Conservation (phyloP, 768 basidiomycete species). For the Daedaleopsis sinensis region DNA sequence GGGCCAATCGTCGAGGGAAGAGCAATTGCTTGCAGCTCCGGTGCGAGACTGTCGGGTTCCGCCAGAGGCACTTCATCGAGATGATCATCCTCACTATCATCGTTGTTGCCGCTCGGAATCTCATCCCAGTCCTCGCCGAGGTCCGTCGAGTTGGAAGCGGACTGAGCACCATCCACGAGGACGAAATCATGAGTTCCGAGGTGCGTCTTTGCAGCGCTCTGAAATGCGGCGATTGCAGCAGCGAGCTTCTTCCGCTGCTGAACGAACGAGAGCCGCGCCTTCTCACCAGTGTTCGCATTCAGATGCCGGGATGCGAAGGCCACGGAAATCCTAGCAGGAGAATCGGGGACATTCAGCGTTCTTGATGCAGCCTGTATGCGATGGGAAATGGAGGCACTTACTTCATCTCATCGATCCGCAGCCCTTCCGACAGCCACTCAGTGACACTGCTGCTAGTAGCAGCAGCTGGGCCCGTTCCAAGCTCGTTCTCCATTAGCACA, state of each 20-base stretch:
- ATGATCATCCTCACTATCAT: too few relatives aligned
- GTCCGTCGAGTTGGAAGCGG: background rate
- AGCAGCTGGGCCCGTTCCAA: too few relatives aligned
- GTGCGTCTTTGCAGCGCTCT: background rate
- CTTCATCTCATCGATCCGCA: too few relatives aligned
- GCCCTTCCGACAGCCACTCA: too few relatives aligned
- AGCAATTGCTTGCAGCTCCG: background rate
- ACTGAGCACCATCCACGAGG: too few relatives aligned
- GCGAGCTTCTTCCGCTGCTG: background rate
- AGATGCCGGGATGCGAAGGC: background rate
- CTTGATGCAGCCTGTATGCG: background rate
- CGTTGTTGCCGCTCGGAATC: too few relatives aligned
- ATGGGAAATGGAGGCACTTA: too few relatives aligned
- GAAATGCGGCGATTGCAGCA: background rate
- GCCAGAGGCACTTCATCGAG: too few relatives aligned
- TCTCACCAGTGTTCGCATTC: background rate
- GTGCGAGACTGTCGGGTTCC: too few relatives aligned
- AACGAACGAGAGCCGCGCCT: background rate
- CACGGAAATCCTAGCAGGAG: background rate
- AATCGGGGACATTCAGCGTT: background rate
- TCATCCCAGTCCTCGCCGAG: background rate
- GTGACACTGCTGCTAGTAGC: too few relatives aligned
- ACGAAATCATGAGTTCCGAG: too few relatives aligned
- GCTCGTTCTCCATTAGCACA: background rate
- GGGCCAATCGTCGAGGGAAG: background rate